A percentile compares a stretch with the other conserved stretches of the same genome.
These are phyloP conservation scores for Myriosclerotinia duriaeana DNA, from an alignment of 2,329 filamentous ascomycete species.

Conservation along the genomic window DNA sequence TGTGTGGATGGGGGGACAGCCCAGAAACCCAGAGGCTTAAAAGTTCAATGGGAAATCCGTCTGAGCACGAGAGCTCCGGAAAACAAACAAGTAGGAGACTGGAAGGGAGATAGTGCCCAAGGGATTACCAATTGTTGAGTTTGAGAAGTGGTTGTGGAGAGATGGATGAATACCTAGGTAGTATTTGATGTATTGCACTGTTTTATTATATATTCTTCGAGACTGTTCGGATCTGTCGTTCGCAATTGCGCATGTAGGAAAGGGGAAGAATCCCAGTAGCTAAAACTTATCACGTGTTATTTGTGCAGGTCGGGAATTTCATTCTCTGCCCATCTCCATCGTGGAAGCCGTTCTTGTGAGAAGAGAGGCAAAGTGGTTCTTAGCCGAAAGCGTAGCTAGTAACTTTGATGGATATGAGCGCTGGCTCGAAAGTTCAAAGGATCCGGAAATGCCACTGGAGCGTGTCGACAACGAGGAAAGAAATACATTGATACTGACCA, in stretches of 20 bases:
- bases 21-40: slow-evolving; percentile 35
- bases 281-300: neutral
- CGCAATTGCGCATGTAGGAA: neutral
- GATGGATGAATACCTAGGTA: slow-evolving; percentile 8
- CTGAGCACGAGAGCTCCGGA: slow-evolving; percentile 20
- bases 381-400: too few relatives aligned
- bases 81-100: slow-evolving; percentile 22
- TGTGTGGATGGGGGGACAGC: slow-evolving; percentile 45
- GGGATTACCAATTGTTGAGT: slow-evolving; percentile 12
- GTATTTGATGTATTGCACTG: neutral
- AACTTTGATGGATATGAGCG: too few relatives aligned
- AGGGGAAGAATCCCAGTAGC: neutral
- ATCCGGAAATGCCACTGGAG: too few relatives aligned
- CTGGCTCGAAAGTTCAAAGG: too few relatives aligned
- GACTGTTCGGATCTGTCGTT: neutral
- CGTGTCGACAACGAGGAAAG: too few relatives aligned
- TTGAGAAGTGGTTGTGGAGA: slow-evolving; percentile 29
- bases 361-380: too few relatives aligned
- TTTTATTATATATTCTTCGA: neutral
- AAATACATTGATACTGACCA: too few relatives aligned
- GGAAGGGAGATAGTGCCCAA: slow-evolving; percentile 17
- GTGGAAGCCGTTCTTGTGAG: too few relatives aligned
- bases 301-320: neutral
- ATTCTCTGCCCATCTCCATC: too few relatives aligned
- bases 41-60: slow-evolving; percentile 16